Base-by-base conservation (phyloP, 2,329 filamentous ascomycete genomes). In the Spiromastix sp. region DNA sequence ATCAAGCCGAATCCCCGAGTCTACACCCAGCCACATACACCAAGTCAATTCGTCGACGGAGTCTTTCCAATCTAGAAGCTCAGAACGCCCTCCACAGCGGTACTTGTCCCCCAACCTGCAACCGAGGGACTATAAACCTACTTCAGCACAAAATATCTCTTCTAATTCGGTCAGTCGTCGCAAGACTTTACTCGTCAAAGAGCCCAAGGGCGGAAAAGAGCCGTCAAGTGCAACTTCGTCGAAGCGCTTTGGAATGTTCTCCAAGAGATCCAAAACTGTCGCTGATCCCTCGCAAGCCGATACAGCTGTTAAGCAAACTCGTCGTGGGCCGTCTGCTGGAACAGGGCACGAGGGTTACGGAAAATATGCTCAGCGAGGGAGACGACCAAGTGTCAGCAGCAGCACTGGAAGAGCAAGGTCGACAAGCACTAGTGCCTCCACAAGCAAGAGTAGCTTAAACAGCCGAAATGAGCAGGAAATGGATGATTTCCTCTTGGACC, bases 301-400 rank as follows among this genome's bases (percentile, higher is more conserved):
- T n/a, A 76, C 71, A 51, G 67, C 70, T 24, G 76, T 79, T 6
- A 77, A 71, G 43, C 52, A 64, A 5, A 41, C 64, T 16, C 72
- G 81, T 18, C 89, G 85, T 57, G 87, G 89, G 0, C 89, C 89
- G 15, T 76, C 73, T 11, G 89, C 89, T 26, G 89, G 89, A n/a
- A 96, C 89, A 24, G 89, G 89, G 0, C 86, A 96, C 50, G 89
- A 96, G 61, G 64, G 63, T 18, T 71, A 71, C 44, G 64, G 64
- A 9, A 68, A 57, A 44, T 66, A 68, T 47, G 54, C 55, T 4
- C 56, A 59, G 37, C 55, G 65, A 27, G 64, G 64, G 29, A 57
- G 66, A 34, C 64, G 60, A 40, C 35, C 54, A 33, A 67, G 64
- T 35, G 47, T 56, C 31, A 54, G 60, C 37, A 64, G 55, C 43